Percentiles rank a stretch among this genome's conserved stretches.
phyloP scores from a whole-genome alignment of 2,329 filamentous ascomycete genomes.

The Drechslerella coelobrocha region DNA sequence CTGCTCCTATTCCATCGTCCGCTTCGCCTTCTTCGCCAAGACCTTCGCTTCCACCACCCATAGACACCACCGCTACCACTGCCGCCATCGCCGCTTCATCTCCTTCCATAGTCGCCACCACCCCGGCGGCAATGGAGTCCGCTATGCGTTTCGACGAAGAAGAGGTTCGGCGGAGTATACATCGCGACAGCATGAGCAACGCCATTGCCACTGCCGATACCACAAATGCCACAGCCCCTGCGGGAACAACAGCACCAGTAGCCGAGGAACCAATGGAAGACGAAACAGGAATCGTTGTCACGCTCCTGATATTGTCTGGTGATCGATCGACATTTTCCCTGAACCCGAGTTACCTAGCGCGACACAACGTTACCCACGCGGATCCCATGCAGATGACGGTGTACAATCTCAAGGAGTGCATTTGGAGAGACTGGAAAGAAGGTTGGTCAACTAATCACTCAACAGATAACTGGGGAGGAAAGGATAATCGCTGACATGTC shows the following conservation, averaged over 20 bases:
- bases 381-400: slow-evolving; percentile 55
- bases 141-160: slow-evolving; percentile 46
- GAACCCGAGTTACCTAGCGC: slow-evolving; percentile 52
- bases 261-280: slow-evolving; percentile 39
- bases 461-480: neutral
- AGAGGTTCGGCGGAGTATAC: slow-evolving; percentile 13
- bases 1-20: slow-evolving; percentile 10
- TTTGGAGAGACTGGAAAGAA: slow-evolving; percentile 56
- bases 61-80: slow-evolving; percentile 27
- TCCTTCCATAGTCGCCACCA: slow-evolving; percentile 43
- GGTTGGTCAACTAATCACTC: slow-evolving; percentile 37
- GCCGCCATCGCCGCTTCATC: slow-evolving; percentile 25
- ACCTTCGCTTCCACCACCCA: slow-evolving; percentile 32
- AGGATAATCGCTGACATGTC: neutral
- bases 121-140: slow-evolving; percentile 42
- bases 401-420: slow-evolving; percentile 55
- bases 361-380: slow-evolving; percentile 52
- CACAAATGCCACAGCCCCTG: slow-evolving; percentile 27
- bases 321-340: slow-evolving; percentile 53
- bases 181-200: neutral
- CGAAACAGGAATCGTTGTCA: slow-evolving; percentile 31
- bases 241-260: slow-evolving; percentile 28
- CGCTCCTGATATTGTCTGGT: slow-evolving; percentile 53
- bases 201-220: neutral
- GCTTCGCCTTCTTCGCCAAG: slow-evolving; percentile 50